Base-by-base conservation (phyloP, 225 moss, liverwort and hornwort genomes). In the Pseudisothecium myosuroides region DNA sequence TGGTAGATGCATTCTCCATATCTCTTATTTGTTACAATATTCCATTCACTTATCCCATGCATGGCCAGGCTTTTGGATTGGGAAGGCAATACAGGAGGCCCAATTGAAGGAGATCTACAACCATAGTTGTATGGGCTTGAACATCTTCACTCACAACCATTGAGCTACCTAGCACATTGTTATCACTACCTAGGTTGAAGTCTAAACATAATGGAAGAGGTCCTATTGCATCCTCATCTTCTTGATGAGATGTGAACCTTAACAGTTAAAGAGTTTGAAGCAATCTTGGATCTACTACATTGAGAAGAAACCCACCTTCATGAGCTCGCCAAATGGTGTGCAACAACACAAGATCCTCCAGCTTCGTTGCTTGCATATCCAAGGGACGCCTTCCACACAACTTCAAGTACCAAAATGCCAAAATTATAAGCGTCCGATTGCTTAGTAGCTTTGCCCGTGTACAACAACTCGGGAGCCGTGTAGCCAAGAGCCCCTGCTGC, bases 41-140 rank as follows among this genome's bases (percentile, higher is more conserved):
- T 32, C 3, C 10, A 1, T 84, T 69, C 41, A 69, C 71, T 41
- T 84, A 15, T 71, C 32, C 39, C 14, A 69, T 71, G 1, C 56
- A 71, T 56, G n/a, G n/a, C 0, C 9, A 4, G 1, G 11, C 27
- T n/a, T n/a, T 79, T 0, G 27, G 26, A 26, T 56, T 69, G 11
- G 55, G 31, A 71, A 84, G 56, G 54, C 71, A 69, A 71, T 58
- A 55, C 1, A 15, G 36, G 2, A 84, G 10, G 9, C 71, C 84
- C 43, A 84, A 56, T 58, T 14, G 15, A 56, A 84, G 71, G 6
- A 84, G 71, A 39, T 84, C 23, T 32, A 41, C 15, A 41, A 71
- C 28, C 28, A 52, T 83, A 27, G 27, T 52, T 14, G 9, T 28
- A 37, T 67, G 24, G 11, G 37, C 66, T 83, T 67, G 5, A 83